Conservation (phyloP, 208 protist genomes). For the Leishmania mexicana region DNA sequence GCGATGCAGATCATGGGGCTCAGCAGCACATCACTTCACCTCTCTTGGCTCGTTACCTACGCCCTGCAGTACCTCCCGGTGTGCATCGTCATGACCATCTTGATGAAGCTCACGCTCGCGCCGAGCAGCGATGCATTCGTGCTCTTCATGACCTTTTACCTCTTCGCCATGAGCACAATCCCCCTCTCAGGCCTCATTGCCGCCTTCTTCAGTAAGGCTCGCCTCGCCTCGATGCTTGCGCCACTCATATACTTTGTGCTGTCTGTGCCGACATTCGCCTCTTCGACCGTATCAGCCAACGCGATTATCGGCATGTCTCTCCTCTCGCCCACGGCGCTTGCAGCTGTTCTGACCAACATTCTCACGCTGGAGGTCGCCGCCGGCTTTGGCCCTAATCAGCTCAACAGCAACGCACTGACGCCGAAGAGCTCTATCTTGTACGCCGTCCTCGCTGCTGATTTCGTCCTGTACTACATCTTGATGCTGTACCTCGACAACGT, state of each 20-base stretch:
- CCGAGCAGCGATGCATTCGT: slow-evolving; percentile 43
- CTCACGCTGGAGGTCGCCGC: slow-evolving; percentile 35
- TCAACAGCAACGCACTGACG: slow-evolving; percentile 22
- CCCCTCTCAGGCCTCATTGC: slow-evolving; percentile 58
- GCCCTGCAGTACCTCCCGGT: slow-evolving; percentile 51
- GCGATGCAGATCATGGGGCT: slow-evolving; percentile 92
- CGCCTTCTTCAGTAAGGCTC: slow-evolving; percentile 76
- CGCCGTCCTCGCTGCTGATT: slow-evolving; percentile 38
- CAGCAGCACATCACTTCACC: slow-evolving; percentile 50
- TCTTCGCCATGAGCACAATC: slow-evolving; percentile 49
- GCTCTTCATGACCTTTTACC: slow-evolving; percentile 67
- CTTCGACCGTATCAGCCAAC: slow-evolving; percentile 32
- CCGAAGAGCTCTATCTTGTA: slow-evolving; percentile 36
- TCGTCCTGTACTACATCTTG: slow-evolving; percentile 61
- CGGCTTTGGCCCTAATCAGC: slow-evolving; percentile 30
- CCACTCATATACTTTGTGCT: slow-evolving; percentile 76
- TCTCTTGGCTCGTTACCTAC: slow-evolving; percentile 63
- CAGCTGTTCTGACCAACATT: slow-evolving; percentile 35
- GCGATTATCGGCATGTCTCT: slow-evolving; percentile 41
- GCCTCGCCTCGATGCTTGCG: slow-evolving; percentile 56
- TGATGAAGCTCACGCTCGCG: slow-evolving; percentile 56
- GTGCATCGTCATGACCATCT: slow-evolving; percentile 46
- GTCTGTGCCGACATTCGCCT: slow-evolving; percentile 66
- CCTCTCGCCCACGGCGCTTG: slow-evolving; percentile 62
- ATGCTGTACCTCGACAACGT: slow-evolving; percentile 78